Evolutionary conservation across 2,329 filamentous ascomycete species (phyloP).

Genomic region (Conoideocrella luteorostrata): DNA sequence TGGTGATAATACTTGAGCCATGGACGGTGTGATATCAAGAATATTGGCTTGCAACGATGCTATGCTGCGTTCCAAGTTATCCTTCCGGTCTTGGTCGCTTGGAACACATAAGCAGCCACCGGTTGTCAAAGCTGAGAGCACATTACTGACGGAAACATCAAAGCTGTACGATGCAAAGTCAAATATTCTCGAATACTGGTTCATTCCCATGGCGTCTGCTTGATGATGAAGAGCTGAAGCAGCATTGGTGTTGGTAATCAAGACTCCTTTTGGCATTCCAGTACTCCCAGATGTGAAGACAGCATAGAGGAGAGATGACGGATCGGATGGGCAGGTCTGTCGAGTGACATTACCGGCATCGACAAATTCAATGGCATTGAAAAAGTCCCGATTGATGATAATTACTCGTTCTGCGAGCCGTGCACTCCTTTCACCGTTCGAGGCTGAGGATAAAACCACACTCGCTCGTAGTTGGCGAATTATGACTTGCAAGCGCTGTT

Average conservation of each 20-base stretch:
- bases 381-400: background rate
- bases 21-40: too few relatives aligned
- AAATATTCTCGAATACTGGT: background rate
- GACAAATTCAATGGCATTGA: too few relatives aligned
- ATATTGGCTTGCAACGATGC: too few relatives aligned
- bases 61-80: too few relatives aligned
- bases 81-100: too few relatives aligned
- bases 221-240: constrained; percentile 2
- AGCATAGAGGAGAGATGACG: constrained; percentile 1
- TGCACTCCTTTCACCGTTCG: too few relatives aligned
- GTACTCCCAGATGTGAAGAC: constrained; percentile 14
- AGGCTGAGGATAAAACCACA: background rate
- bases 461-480: constrained; percentile 3
- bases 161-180: too few relatives aligned
- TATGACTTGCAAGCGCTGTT: constrained; percentile 10
- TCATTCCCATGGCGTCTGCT: background rate
- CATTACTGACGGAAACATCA: too few relatives aligned
- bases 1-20: background rate
- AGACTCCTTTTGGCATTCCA: constrained; percentile 13
- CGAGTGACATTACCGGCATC: too few relatives aligned
- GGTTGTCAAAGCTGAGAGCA: too few relatives aligned
- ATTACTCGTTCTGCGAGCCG: background rate
- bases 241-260: constrained; percentile 8
- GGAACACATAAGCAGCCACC: too few relatives aligned
- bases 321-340: too few relatives aligned